Evolutionary conservation across 2,329 filamentous ascomycete genomes (phyloP), one percentile per base, ranked within the genome.

Genomic region (Aspergillus fischeri): DNA sequence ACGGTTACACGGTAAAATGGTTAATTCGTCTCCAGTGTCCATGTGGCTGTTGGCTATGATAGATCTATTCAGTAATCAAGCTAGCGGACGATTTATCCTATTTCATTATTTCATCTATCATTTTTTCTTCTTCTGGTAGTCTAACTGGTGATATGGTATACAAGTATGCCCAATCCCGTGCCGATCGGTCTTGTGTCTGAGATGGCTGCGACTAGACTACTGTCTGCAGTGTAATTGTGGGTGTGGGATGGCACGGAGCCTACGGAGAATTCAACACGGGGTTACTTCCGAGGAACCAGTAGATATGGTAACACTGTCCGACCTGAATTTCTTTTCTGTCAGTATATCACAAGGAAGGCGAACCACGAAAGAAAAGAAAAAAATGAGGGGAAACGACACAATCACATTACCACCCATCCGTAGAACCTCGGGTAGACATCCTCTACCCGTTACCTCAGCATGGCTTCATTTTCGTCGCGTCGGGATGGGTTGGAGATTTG

Each of bases 391-490:
- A 60, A 49, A 49, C 54, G 54, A 50, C 52, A 44, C 58, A 52
- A 58, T 52, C 51, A 38, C 51, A 48, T n/a, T 53, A 17, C 9
- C 17, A n/a, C 32, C 10, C 28, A 10, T 11, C 45, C 52, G 53
- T 54, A 28, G 58, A 60, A 62, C 60, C 60, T 61, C 60, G 60
- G 60, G 56, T 62, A 27, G 25, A 27, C 25, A 62, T 60, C 42
- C 3, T 20, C 21, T 44, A 20, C 4, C 41, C 41, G 4, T 44
- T 44, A 9, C n/a, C n/a, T 44, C n/a, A 24, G 41, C n/a, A 44
- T 20, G 41, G 20, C 9, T 11, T 52, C 28, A 50, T 60, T 59
- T 57, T 62, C 58, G 56, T 60, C 44, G 14, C 6, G 21, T 47
- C 44, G 44, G 44, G 44, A 47, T 47, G 44, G 9, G 44, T 47